A percentile compares a stretch with the other conserved stretches of the same genome.
Evolutionary conservation across 805 yeast species (phyloP).

Genomic region (Debaryomyces maramus): DNA sequence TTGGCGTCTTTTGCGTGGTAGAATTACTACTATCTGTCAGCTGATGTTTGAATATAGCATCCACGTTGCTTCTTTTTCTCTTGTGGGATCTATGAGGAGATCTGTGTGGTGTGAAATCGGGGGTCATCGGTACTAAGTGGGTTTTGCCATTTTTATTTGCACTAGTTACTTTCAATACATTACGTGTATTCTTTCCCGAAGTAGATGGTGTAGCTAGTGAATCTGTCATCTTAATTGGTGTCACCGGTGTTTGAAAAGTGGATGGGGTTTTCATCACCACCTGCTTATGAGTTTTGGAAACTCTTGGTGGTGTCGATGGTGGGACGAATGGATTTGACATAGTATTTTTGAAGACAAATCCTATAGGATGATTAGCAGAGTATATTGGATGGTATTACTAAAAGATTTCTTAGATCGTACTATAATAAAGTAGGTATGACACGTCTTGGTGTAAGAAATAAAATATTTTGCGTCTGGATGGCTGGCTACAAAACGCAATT

Average conservation of each 20-base stretch:
- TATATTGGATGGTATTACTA: too few relatives aligned
- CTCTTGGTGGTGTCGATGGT: constrained; percentile 17
- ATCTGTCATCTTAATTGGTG: constrained; percentile 8
- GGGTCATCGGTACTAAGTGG: constrained; percentile 22
- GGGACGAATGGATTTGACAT: constrained; percentile 9
- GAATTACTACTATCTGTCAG: neutral
- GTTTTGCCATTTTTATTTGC: neutral
- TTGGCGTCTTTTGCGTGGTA: neutral
- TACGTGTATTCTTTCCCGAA: constrained; percentile 1
- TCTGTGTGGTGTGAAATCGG: constrained; percentile 34
- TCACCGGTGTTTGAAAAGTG: constrained; percentile 9
- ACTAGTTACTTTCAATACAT: neutral
- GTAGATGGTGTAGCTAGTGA: constrained; percentile 6
- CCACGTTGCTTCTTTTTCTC: constrained; percentile 11
- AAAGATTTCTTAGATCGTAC: neutral
- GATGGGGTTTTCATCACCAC: constrained; percentile 5
- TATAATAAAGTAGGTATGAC: neutral
- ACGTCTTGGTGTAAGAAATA: constrained; percentile 2
- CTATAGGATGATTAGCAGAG: too few relatives aligned
- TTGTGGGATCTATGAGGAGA: constrained; percentile 23
- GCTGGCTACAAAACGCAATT: constrained; percentile 4
- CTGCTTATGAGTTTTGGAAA: constrained; percentile 2
- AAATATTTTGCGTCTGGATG: constrained; percentile 3
- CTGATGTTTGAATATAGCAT: constrained; percentile 17
- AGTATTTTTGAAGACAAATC: neutral